A percentile compares a stretch with the other conserved stretches of the same genome.
Conservation (phyloP, 169 alveolate genomes). For the Pseudocohnilembus persalinus region DNA sequence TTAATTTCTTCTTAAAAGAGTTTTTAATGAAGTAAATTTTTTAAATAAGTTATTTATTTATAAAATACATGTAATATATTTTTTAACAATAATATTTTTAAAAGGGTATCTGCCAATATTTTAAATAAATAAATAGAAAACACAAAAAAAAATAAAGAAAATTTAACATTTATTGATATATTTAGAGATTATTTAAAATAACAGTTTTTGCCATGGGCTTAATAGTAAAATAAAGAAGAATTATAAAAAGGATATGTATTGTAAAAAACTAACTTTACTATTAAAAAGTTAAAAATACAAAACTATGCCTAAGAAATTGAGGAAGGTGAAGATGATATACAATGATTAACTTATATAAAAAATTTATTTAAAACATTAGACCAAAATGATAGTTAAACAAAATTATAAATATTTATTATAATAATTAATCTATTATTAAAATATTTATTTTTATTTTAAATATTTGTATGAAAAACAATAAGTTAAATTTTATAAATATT, state of each 20-base stretch:
- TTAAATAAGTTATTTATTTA: too few relatives aligned
- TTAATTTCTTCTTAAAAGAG: background rate
- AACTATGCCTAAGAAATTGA: background rate
- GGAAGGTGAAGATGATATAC: background rate
- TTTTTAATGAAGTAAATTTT: background rate
- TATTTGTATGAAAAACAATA: too few relatives aligned
- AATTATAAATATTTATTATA: too few relatives aligned
- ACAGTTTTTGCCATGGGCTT: background rate
- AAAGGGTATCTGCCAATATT: background rate
- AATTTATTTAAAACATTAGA: too few relatives aligned
- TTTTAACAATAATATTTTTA: too few relatives aligned
- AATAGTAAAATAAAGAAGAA: background rate
- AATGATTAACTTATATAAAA: too few relatives aligned
- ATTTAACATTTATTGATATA: background rate
- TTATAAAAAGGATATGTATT: background rate
- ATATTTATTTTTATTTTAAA: too few relatives aligned
- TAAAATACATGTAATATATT: too few relatives aligned
- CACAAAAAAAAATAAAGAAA: background rate
- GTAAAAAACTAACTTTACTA: background rate
- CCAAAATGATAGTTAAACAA: too few relatives aligned
- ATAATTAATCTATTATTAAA: too few relatives aligned
- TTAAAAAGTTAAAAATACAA: too few relatives aligned
- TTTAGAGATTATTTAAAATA: background rate
- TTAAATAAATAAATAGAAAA: background rate
- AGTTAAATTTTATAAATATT: too few relatives aligned